Percentiles rank a stretch among this genome's conserved stretches.
Evolutionary conservation across 345 rosid genomes (phyloP).

Genomic region (Eucalyptus marginata): DNA sequence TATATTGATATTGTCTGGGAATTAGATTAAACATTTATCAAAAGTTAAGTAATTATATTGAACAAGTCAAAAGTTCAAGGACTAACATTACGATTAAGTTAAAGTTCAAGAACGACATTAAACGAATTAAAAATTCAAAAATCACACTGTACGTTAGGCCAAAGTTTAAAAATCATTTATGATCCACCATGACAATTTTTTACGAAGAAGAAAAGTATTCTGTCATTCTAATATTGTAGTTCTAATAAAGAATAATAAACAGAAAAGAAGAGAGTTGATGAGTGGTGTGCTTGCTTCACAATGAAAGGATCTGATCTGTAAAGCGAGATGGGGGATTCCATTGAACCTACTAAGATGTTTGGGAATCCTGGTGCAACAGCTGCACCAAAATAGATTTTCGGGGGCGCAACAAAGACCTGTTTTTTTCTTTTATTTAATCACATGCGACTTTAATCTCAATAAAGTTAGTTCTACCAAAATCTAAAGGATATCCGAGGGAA

Average conservation of each 20-base stretch:
- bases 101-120: no score
- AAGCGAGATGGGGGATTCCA: background rate
- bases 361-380: background rate
- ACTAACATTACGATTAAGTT: no score
- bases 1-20: background rate
- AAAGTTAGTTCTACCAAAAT: background rate
- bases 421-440: rapidly evolving
- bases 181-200: background rate
- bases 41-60: rapidly evolving
- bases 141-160: rapidly evolving
- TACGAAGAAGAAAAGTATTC: rapidly evolving
- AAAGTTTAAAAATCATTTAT: no score
- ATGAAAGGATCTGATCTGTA: background rate
- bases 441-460: background rate
- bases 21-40: no score
- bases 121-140: rapidly evolving
- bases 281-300: background rate
- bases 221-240: background rate
- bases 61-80: rapidly evolving
- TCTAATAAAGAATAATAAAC: background rate
- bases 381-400: background rate
- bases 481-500: background rate
- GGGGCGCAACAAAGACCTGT: background rate
- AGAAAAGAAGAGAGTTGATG: background rate
- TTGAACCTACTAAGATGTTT: background rate